phyloP scores from a whole-genome alignment of 2,329 filamentous ascomycete species.

The Ophiobolus disseminans region DNA sequence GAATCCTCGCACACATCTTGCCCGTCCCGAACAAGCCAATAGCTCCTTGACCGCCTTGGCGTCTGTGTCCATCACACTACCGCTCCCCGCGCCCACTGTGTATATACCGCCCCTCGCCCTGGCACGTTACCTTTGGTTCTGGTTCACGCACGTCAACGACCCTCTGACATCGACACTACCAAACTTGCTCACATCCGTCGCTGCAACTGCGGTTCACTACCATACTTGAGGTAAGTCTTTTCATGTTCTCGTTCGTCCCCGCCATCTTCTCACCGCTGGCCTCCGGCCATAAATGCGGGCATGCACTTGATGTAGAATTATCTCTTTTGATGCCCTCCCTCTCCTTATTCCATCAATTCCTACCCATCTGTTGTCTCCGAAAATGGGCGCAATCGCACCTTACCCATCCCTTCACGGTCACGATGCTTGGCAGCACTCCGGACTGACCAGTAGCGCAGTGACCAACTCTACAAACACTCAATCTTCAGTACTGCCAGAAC shows the following conservation, averaged over 20 bases:
- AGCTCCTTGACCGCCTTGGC: slow-evolving; percentile 44
- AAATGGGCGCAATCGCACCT: no score
- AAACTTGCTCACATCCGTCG: slow-evolving; percentile 1
- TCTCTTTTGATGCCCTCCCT: no score
- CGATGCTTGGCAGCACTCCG: slow-evolving; percentile 7
- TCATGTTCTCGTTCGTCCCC: slow-evolving; percentile 1
- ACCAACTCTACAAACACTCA: not conserved
- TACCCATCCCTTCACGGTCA: not conserved
- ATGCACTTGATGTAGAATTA: no score
- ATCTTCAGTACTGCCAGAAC: not conserved
- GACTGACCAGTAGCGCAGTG: slow-evolving; percentile 14
- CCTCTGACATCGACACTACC: slow-evolving; percentile 14
- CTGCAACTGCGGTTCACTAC: slow-evolving; percentile 12
- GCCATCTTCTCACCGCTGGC: slow-evolving; percentile 1
- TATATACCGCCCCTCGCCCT: slow-evolving; percentile 45
- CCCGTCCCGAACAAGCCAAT: slow-evolving; percentile 45
- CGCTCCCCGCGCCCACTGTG: slow-evolving; percentile 35
- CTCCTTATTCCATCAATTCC: no score
- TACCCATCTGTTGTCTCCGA: no score
- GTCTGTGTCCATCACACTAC: slow-evolving; percentile 29
- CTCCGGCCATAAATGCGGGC: no score
- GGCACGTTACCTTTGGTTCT: slow-evolving; percentile 38
- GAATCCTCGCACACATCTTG: slow-evolving; percentile 40
- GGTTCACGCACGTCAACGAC: slow-evolving; percentile 22
- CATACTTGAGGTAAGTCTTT: slow-evolving; percentile 11